These are phyloP conservation scores for Clonostachys solani DNA, from an alignment of 2,329 filamentous ascomycete species.

Conservation along the genomic window DNA sequence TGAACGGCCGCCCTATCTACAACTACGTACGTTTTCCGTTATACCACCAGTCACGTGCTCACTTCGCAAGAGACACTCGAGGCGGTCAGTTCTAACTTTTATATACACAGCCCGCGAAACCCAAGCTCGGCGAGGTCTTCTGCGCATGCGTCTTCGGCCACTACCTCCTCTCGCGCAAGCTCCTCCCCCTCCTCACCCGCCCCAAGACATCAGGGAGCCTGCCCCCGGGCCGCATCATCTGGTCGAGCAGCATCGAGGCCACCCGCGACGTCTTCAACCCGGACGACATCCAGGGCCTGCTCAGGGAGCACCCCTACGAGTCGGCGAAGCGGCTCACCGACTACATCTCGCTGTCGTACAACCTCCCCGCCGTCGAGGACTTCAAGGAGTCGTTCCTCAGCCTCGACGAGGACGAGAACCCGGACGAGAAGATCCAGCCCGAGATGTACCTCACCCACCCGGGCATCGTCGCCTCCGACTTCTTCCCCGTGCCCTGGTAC, in stretches of 20 bases:
- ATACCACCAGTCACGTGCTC: background rate
- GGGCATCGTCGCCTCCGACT: slow-evolving; percentile 77
- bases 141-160: slow-evolving; percentile 93
- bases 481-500: slow-evolving; percentile 70
- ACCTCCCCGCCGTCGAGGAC: slow-evolving; percentile 58
- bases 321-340: slow-evolving; percentile 85
- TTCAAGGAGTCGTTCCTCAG: slow-evolving; percentile 55
- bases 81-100: background rate
- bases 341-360: slow-evolving; percentile 69
- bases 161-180: slow-evolving; percentile 79
- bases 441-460: slow-evolving; percentile 79
- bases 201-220: slow-evolving; percentile 31
- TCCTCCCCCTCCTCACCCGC: slow-evolving; percentile 68
- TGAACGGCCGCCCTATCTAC: slow-evolving; percentile 31
- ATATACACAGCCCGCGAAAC: slow-evolving; percentile 40
- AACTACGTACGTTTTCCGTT: slow-evolving; percentile 20
- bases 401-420: slow-evolving; percentile 10
- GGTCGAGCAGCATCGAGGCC: slow-evolving; percentile 82
- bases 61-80: background rate
- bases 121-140: slow-evolving; percentile 75
- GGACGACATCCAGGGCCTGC: slow-evolving; percentile 73
- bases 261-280: slow-evolving; percentile 46
- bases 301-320: slow-evolving; percentile 66
- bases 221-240: slow-evolving; percentile 67
- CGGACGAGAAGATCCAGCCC: slow-evolving; percentile 29